phyloP scores from a whole-genome alignment of 257 asterid species.

The Mentha longifolia region DNA sequence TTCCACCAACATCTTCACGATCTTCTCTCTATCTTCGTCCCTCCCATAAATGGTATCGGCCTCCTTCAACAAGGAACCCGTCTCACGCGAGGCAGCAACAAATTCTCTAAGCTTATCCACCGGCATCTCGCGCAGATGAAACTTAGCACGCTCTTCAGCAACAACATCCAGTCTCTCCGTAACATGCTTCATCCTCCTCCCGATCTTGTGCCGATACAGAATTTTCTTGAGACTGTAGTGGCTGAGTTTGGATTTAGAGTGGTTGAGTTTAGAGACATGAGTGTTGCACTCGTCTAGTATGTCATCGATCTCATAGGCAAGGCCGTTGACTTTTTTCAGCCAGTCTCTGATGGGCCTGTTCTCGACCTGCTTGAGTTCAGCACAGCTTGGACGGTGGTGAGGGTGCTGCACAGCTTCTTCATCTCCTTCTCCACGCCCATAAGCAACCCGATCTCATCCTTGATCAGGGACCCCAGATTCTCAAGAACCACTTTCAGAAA shows the following conservation, averaged over 20 bases:
- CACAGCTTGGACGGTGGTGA: background rate
- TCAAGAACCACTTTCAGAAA: background rate
- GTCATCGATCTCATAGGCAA: background rate
- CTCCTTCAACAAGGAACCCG: background rate
- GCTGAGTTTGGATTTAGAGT: background rate
- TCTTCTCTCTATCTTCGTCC: background rate
- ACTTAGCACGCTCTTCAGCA: background rate
- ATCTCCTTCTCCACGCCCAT: background rate
- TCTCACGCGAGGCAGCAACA: background rate
- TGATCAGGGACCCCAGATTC: background rate
- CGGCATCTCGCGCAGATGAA: background rate
- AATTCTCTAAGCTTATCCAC: background rate
- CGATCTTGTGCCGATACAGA: background rate
- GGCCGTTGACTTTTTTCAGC: background rate
- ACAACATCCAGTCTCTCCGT: background rate
- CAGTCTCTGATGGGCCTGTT: background rate
- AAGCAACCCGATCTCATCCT: background rate
- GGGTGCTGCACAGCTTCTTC: background rate
- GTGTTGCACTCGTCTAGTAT: background rate
- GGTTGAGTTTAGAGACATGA: background rate
- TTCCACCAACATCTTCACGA: background rate
- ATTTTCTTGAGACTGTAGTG: background rate
- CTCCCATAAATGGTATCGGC: background rate
- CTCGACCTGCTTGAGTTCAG: background rate
- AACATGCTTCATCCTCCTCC: background rate